These are phyloP conservation scores for Paecilomyces fulvus DNA, from an alignment of 2,329 filamentous ascomycete species.

Conservation along the genomic window DNA sequence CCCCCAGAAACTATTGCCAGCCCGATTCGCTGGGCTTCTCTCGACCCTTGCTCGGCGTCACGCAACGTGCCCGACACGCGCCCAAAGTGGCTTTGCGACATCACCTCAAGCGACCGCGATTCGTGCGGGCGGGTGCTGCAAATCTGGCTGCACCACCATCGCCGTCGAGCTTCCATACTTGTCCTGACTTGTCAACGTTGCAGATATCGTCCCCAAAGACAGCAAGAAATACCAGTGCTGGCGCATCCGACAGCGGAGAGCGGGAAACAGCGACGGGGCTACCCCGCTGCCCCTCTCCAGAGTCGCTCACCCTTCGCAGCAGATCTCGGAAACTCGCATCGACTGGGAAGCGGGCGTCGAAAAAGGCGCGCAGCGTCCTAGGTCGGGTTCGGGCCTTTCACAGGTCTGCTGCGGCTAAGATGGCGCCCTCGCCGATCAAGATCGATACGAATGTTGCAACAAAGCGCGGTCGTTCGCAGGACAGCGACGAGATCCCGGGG, in stretches of 20 bases:
- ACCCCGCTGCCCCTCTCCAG: slow-evolving; percentile 25
- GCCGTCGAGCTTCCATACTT: slow-evolving; percentile 34
- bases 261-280: slow-evolving; percentile 19
- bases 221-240: slow-evolving; percentile 16
- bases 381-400: slow-evolving; percentile 33
- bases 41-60: neutral
- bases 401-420: slow-evolving; percentile 31
- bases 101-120: slow-evolving; percentile 2
- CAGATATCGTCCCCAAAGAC: slow-evolving; percentile 20
- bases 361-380: slow-evolving; percentile 33
- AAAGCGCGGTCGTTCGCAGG: slow-evolving; percentile 29
- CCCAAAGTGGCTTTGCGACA: slow-evolving; percentile 7
- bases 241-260: slow-evolving; percentile 17
- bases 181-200: slow-evolving; percentile 34
- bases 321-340: slow-evolving; percentile 21
- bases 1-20: neutral
- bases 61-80: neutral
- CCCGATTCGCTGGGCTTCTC: neutral
- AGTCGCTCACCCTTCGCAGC: slow-evolving; percentile 20
- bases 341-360: slow-evolving; percentile 25
- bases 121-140: slow-evolving; percentile 20
- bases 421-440: slow-evolving; percentile 33
- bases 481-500: slow-evolving; percentile 23
- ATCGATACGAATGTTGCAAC: slow-evolving; percentile 31
- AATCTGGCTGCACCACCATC: slow-evolving; percentile 33